A percentile compares a stretch with the other conserved stretches of the same genome.
These are phyloP conservation scores for Saccharomyces kudriavzevii DNA, from an alignment of 805 yeast species.

Conservation along the genomic window DNA sequence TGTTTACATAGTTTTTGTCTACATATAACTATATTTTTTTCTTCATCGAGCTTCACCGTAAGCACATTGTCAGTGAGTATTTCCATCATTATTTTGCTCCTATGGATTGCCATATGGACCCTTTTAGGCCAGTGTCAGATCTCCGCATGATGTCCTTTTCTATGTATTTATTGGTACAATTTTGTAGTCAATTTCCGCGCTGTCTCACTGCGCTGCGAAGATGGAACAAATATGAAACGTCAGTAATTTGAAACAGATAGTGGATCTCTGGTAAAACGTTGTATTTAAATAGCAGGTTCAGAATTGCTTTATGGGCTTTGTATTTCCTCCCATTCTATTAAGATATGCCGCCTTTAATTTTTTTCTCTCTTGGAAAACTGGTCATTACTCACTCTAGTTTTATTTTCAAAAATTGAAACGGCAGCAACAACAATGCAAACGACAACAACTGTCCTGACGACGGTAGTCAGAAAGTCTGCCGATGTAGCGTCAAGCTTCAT, in stretches of 20 bases:
- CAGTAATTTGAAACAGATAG: constrained; percentile 1
- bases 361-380: background rate
- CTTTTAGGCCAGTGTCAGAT: background rate
- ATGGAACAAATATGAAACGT: background rate
- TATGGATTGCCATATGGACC: background rate
- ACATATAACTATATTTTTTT: background rate
- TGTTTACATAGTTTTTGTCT: background rate
- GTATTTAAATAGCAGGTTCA: background rate
- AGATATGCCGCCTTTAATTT: background rate
- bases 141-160: background rate
- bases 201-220: background rate
- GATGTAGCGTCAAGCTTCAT: background rate
- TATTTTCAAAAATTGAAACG: background rate
- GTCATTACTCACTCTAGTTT: background rate
- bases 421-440: background rate
- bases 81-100: background rate
- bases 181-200: background rate
- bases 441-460: background rate
- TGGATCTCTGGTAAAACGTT: background rate
- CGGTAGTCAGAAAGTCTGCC: background rate
- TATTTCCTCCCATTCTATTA: background rate
- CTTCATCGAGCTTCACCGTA: background rate
- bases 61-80: background rate
- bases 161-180: background rate
- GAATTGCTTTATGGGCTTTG: background rate